Percentiles rank a stretch among this genome's conserved stretches.
phyloP scores from a whole-genome alignment of 2,329 filamentous ascomycete species.

The Hypoxylon sp. region DNA sequence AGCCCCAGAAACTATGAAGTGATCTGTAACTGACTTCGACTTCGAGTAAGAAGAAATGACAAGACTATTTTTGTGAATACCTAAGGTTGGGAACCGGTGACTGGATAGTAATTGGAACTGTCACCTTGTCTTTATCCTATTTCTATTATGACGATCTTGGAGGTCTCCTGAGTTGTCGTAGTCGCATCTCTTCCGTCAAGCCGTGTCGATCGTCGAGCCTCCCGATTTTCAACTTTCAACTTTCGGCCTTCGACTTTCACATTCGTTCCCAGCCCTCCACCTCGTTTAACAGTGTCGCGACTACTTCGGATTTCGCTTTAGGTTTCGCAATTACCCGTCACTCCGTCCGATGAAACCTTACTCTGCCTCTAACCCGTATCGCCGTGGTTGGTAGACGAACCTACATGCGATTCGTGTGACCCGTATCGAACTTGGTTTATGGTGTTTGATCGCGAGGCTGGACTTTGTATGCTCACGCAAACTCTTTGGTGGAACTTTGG shows the following conservation, averaged over 20 bases:
- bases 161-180: constrained; percentile 12
- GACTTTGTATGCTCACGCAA: constrained; percentile 9
- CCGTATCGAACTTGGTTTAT: constrained; percentile 17
- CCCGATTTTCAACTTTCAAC: constrained; percentile 8
- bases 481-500: constrained; percentile 31
- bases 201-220: constrained; percentile 18
- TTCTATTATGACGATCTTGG: constrained; percentile 18
- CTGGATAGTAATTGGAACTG: constrained; percentile 12
- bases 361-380: neutral
- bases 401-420: constrained; percentile 33
- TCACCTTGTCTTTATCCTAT: constrained; percentile 6
- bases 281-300: constrained; percentile 11
- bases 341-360: constrained; percentile 32
- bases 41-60: neutral
- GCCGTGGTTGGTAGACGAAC: constrained; percentile 11
- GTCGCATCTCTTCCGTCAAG: constrained; percentile 10
- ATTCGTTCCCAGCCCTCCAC: constrained; percentile 1
- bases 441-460: constrained; percentile 12
- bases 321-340: constrained; percentile 23
- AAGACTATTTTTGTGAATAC: constrained; percentile 4
- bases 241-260: neutral
- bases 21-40: constrained; percentile 10
- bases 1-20: constrained; percentile 21
- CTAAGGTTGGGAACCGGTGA: neutral
- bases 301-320: constrained; percentile 19